Evolutionary conservation across 1,284 basidiomycete species (phyloP), one percentile per base, ranked within the genome.

Genomic region (Naganishia sp.): DNA sequence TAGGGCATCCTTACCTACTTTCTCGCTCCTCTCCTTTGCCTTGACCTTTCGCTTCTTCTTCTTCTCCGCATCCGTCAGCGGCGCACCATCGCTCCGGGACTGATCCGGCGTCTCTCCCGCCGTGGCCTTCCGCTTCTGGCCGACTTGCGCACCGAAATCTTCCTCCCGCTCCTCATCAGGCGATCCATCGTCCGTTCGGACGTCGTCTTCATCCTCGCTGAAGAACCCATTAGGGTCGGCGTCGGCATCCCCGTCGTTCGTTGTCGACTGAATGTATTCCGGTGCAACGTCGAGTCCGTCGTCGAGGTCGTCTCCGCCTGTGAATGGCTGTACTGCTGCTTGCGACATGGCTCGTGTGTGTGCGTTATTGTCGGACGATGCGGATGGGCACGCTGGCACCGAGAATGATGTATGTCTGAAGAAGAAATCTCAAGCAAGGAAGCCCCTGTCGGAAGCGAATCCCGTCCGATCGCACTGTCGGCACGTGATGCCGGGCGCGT

Each of bases 221-320:
- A 65, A 65, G 52, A 59, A 52, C 6, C 56, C 68, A 52, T 68
- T 66, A 10, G 23, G 43, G 7, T 66, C 64, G 11, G 56, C 68
- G 28, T 69, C 71, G 18, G 25, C 63, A 18, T 68, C 66, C 25
- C 21, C 55, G 33, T 55, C 54, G 25, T 44, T 43, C 0, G 70
- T 69, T 1, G 49, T 53, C 0, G 61, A 21, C 3, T 66, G 68
- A 28, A 72, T 69, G 36, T 61, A 67, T 43, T 72, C 71, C n/a
- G 71, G 65, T 45, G 73, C 73, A 18, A 73, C 71, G 53, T 76
- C 75, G 54, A 76, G 74, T 25, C 68, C 75, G 67, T 79, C 76
- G 67, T 79, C 78, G 15, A 78, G 72, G 65, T 78, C 76, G 66
- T 79, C 77, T 21, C 75, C 76, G 44, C 71, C 72, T 7, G 65